Base-by-base conservation (phyloP, 164 flowering plant species). In the Chloranthus sessilifolius region DNA sequence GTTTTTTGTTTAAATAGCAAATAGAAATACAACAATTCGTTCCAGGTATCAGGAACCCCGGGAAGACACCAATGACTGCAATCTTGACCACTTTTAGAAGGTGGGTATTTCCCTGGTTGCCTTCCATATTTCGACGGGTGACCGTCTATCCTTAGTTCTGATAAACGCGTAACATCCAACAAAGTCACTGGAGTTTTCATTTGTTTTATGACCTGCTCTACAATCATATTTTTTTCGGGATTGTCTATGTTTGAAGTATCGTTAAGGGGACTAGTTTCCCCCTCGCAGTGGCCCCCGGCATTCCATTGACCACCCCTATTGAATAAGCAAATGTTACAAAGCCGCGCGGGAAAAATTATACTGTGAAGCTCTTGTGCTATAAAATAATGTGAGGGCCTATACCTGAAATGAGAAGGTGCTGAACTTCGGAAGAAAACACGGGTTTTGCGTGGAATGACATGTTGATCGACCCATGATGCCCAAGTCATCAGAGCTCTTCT, bases 41-140 rank as follows among this genome's bases (percentile, higher is more conserved):
- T 94, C 99, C 97, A 94, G 12, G 70, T 65, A 73, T 94, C 99
- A 3, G 97, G 99, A 58, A 94, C 85, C 1, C 97, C 99, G 9
- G 99, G 99, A 59, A 94, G 92, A 57, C 99, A 94, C 97, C 97
- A 94, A 60, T 92, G 98, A 65, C 95, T 89, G 69, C 99, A 92
- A 67, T 92, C 99, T 68, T 89, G 79, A 52, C 53, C 61, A 5
- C 29, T 39, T 1, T 58, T 52, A 7, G 77, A 60, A 37, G 75
- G 47, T 7, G 24, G n/a, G 5, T 43, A 59, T 40, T 64, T 70
- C 33, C 56, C 66, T 16, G 71, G 59, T 57, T 48, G 73, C 64
- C 65, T 67, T 43, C 97, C 95, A 56, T 79, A 92, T 17, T 68
- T 54, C 2, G 97, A 92, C 28, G 99, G 99, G 59, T 92, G 99